These are phyloP conservation scores for Testicularia cyperi DNA, from an alignment of 1,284 basidiomycete genomes.

Conservation along the genomic window DNA sequence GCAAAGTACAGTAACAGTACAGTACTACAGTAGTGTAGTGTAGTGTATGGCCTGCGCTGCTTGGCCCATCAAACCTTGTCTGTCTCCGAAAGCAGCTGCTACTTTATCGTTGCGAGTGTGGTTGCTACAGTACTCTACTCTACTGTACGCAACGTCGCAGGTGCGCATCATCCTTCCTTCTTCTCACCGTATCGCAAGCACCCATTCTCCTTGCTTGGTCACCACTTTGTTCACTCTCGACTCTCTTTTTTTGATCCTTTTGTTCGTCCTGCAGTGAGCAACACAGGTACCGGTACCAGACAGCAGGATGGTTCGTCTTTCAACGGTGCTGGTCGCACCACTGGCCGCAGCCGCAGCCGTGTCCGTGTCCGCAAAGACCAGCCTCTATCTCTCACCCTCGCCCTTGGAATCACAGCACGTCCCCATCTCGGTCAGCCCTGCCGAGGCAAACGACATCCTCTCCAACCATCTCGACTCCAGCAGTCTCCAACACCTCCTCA, in stretches of 20 bases:
- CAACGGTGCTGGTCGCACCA: constrained; percentile 4
- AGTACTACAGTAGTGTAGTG: too few relatives aligned
- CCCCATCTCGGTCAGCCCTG: constrained; percentile 14
- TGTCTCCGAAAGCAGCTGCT: too few relatives aligned
- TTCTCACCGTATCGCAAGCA: constrained; percentile 30
- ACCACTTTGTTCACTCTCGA: constrained; percentile 3
- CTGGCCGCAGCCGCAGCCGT: constrained; percentile 8
- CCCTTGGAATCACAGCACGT: constrained; percentile 13
- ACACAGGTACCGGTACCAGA: background rate
- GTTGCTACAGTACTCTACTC: too few relatives aligned
- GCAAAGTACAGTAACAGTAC: too few relatives aligned
- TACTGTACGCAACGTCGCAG: too few relatives aligned
- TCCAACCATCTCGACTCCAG: constrained; percentile 19
- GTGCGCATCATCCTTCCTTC: too few relatives aligned
- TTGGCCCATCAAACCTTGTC: too few relatives aligned
- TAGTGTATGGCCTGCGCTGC: too few relatives aligned
- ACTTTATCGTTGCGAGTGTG: too few relatives aligned
- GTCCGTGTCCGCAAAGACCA: constrained; percentile 17
- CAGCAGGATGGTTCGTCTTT: constrained; percentile 18
- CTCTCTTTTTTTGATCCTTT: background rate
- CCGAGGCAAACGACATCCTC: constrained; percentile 31
- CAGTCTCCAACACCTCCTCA: constrained; percentile 10
- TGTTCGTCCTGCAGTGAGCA: background rate
- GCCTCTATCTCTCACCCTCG: constrained; percentile 32
- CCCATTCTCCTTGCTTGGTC: too few relatives aligned